Evolutionary conservation across 305 asterid genomes (phyloP), one percentile per base, ranked within the genome.

Genomic region (Vinca major): DNA sequence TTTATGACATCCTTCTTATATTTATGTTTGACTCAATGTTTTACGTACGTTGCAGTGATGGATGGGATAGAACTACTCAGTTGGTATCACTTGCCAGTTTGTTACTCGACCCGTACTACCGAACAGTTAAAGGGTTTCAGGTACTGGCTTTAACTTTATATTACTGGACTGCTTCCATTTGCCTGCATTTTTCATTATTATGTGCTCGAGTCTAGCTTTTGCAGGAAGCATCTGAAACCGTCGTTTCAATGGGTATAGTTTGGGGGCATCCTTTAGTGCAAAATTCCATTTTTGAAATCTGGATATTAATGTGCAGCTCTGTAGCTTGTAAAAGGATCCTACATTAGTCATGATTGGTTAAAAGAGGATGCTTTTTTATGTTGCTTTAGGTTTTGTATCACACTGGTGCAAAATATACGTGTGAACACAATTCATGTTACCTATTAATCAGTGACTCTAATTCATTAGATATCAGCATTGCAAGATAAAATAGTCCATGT

Each of bases 51-150:
- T 80, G 48, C 80, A 93, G 99, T 82, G 99, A 93, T 85, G 99
- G 99, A 71, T 93, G 99, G 99, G 99, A 93, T 76, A 87, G 99
- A 84, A 93, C 99, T 63, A 84, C 96, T 67, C 99, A 93, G 78
- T 77, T 93, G 84, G 91, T 93, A 63, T 84, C 97, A 63, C 97
- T 93, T 74, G 99, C 99, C 66, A 85, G 91, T 84, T 79, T 93
- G 85, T 75, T 93, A 76, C 99, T 93, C 73, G 99, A 93, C 85
- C 99, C 99, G 73, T 93, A 91, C 78, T 93, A 93, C 78, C 87
- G 99, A 76, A 93, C 97, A 26, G 81, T 93, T 71, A 83, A 76
- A 69, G 99, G 99, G 55, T 93, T 93, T 77, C 99, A 92, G 98
- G 98, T 92, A 87, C 70, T 36, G 66, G 54, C 33, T 26, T 26